Percentiles rank a stretch among this genome's conserved stretches.
phyloP scores from a whole-genome alignment of 495 filamentous ascomycete species.

The Aspergillus nidulans region DNA sequence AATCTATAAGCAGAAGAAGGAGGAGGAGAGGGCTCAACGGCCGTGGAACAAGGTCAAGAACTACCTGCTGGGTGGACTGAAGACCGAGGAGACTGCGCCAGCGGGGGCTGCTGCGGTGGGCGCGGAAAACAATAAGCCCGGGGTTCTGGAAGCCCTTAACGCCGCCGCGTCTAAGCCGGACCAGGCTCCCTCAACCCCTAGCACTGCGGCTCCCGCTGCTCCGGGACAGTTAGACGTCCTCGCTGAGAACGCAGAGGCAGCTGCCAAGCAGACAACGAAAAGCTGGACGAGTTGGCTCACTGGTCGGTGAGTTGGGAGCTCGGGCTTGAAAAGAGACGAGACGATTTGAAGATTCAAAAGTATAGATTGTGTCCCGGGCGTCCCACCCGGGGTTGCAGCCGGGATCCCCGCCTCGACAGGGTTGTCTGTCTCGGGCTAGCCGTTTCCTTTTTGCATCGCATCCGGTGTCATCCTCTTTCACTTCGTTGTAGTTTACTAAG shows the following conservation, averaged over 20 bases:
- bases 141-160: constrained; percentile 39
- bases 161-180: constrained; percentile 24
- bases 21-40: constrained; percentile 40
- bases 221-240: constrained; percentile 40
- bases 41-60: constrained; percentile 42
- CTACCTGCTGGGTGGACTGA: constrained; percentile 44
- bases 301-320: constrained; percentile 25
- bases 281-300: constrained; percentile 46
- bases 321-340: constrained; percentile 1
- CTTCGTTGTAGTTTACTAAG: constrained; percentile 19
- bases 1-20: constrained; percentile 40
- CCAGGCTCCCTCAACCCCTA: constrained; percentile 18
- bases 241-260: constrained; percentile 38
- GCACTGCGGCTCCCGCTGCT: no score
- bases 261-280: constrained; percentile 34
- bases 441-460: constrained; percentile 19
- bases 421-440: constrained; percentile 13
- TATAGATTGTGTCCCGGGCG: constrained; percentile 7
- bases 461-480: constrained; percentile 15
- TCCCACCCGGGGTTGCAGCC: constrained; percentile 4
- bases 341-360: not conserved
- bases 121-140: constrained; percentile 19
- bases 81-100: constrained; percentile 40
- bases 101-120: not conserved
- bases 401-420: constrained; percentile 4